These are phyloP conservation scores for Zygotorulaspora florentina DNA, from an alignment of 805 yeast genomes.

Conservation along the genomic window DNA sequence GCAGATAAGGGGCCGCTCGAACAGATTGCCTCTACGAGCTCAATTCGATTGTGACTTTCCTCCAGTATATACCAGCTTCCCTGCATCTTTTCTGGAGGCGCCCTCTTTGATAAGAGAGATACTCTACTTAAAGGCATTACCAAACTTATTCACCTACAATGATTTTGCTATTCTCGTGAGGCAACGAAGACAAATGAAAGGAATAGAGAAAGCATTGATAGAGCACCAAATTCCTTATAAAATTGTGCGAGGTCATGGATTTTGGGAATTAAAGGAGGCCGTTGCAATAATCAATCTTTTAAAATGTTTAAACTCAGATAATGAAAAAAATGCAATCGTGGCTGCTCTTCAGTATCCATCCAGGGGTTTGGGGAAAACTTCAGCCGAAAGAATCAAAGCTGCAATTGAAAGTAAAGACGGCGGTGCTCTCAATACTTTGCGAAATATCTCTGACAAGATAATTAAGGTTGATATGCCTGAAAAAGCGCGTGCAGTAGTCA, in stretches of 20 bases:
- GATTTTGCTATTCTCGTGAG: constrained; percentile 75
- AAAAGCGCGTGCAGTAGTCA: constrained; percentile 22
- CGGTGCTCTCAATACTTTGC: constrained; percentile 17
- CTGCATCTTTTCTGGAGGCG: constrained; percentile 51
- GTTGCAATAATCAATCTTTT: constrained; percentile 58
- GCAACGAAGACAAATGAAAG: constrained; percentile 55
- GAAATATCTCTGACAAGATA: constrained; percentile 10
- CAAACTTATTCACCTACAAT: constrained; percentile 43
- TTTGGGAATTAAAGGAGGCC: constrained; percentile 77
- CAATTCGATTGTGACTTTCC: constrained; percentile 42
- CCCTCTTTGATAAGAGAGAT: constrained; percentile 55
- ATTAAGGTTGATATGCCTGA: constrained; percentile 17
- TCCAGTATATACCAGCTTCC: constrained; percentile 43
- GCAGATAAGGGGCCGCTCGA: constrained; percentile 40
- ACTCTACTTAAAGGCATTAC: constrained; percentile 42
- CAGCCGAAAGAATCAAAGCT: constrained; percentile 35
- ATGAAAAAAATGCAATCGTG: constrained; percentile 57
- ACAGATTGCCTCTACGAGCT: constrained; percentile 45
- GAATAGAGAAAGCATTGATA: constrained; percentile 60
- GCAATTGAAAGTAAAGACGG: constrained; percentile 13
- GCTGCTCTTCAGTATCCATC: constrained; percentile 58
- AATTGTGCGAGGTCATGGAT: constrained; percentile 68
- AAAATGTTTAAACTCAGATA: constrained; percentile 53
- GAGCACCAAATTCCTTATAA: constrained; percentile 56
- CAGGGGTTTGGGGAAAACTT: constrained; percentile 61